Base-by-base conservation (phyloP, 2,329 filamentous ascomycete species). In the Rugonectria rugulosa region DNA sequence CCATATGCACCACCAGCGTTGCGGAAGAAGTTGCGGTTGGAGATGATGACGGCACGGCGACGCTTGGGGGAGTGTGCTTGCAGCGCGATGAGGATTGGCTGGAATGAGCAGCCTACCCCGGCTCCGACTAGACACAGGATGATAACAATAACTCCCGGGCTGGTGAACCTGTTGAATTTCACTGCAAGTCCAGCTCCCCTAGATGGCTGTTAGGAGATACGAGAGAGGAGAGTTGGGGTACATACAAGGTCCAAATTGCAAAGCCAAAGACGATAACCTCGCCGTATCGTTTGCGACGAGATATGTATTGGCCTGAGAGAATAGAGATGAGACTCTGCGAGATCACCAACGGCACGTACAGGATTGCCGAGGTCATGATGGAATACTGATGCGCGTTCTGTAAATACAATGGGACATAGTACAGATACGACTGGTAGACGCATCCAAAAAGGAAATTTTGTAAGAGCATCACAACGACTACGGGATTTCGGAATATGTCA, bases 391-490 rank as follows among this genome's bases (percentile, higher is more conserved):
- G 65, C 3, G 79, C 82, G 53, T 86, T 87, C 60, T 88, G 84
- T 38, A 84, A 82, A 68, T 85, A 88, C 0, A 88, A 72, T 1
- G 85, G 85, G 5, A 88, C 68, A 62, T 84, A 88, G 69, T 87
- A 88, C 2, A 88, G 70, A 53, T 80, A 80, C 3, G 79, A 75
- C 61, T 87, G 86, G 62, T 86, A 88, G 2, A 81, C 80, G 12
- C 81, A 74, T 5, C 87, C 85, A 19, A 87, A 78, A 19, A 89
- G 70, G 59, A 88, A 81, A 65, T 80, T 83, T 63, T 88, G 83
- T 4, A 78, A 34, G 42, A 88, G 72, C 57, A 89, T 79, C 7
- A 82, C 75, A 19, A 75, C 73, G 7, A 88, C 75, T 6, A 84
- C 77, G 15, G 72, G 71, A 57, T 79, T 84, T 31, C 73, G 77